phyloP scores from a whole-genome alignment of 75 land plant genomes.

The Adiantum capillusveneris region DNA sequence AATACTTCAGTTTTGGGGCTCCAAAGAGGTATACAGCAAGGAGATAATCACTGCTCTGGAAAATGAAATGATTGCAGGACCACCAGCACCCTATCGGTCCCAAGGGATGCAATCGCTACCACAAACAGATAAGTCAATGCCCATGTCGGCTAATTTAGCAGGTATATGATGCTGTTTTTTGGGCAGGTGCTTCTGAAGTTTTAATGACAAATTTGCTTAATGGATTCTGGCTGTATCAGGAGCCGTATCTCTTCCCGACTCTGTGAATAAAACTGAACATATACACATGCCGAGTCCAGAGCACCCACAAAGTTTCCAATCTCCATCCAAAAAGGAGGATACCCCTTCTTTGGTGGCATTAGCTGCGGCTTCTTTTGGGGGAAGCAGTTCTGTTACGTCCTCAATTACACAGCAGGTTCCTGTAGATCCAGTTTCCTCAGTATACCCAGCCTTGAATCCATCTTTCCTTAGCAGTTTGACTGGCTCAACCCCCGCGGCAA shows the following conservation, averaged over 20 bases:
- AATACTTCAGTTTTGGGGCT: conserved; percentile 89
- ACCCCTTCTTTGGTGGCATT: not conserved
- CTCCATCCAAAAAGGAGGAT: not conserved
- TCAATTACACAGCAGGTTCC: conserved; percentile 26
- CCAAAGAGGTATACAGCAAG: conserved; percentile 87
- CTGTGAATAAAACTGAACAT: too few species aligned
- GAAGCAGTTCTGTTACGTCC: conserved; percentile 17
- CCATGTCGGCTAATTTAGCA: not conserved
- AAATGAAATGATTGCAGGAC: conserved; percentile 75
- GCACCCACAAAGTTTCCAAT: too few species aligned
- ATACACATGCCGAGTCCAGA: too few species aligned
- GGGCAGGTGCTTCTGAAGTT: too few species aligned
- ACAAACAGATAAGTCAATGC: not conserved
- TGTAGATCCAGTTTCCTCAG: conserved; percentile 14
- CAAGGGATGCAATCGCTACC: not conserved
- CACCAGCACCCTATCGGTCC: conserved; percentile 23
- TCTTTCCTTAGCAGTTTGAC: conserved; percentile 34
- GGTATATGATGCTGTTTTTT: not conserved
- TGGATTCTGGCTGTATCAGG: too few species aligned
- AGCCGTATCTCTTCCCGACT: too few species aligned
- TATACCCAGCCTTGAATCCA: conserved; percentile 17
- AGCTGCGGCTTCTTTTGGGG: not conserved
- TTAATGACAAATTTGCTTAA: too few species aligned
- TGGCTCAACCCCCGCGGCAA: conserved; percentile 25
- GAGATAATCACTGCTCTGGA: conserved; percentile 63